Evolutionary conservation across 2,329 filamentous ascomycete species (phyloP), one percentile per base, ranked within the genome.

Genomic region (Microdochium paspali): DNA sequence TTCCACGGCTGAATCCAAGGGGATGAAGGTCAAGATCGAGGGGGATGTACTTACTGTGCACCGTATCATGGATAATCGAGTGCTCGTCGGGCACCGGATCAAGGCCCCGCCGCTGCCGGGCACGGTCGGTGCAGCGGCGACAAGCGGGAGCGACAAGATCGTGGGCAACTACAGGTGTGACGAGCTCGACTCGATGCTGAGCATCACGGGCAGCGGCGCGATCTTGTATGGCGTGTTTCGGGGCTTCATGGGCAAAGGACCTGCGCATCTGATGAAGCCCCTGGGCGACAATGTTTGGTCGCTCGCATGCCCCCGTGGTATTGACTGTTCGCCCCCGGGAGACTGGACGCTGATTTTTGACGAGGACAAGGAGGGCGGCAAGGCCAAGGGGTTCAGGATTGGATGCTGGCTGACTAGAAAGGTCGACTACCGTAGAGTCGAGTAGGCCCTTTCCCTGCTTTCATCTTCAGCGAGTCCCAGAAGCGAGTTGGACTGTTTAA

Each of bases 181-280:
- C 1, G 67, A 70, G 31, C 53, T 60, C 1, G 63, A 68, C 4
- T 69, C 64, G 4, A 60, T 51, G 0, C 65, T 72, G 50, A 55
- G 58, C 40, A 62, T 61, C 47, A 54, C 49, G 4, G 66, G 66
- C 4, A 51, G 52, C 4, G 60, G 61, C n/a, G 62, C 58, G 9
- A 54, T 67, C 49, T 46, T 72, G n/a, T 71, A 71, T 47, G 69
- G 66, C 6, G 55, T 57, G 2, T 71, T 72, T 49, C 60, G 66
- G 46, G 69, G 69, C 4, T 71, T 59, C 46, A 53, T 72, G 3
- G 69, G 69, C 2, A 54, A 55, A 13, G 68, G 69, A 2, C 61
- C 66, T 1, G 53, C 57, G 3, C 61, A 64, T 45, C 48, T 65
- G 2, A 67, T 72, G 61, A 53, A 56, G 12, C 61, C 62, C 26